Percentiles rank a stretch among this genome's conserved stretches.
phyloP scores from a whole-genome alignment of 106 monocot species.

The Allium sativum region DNA sequence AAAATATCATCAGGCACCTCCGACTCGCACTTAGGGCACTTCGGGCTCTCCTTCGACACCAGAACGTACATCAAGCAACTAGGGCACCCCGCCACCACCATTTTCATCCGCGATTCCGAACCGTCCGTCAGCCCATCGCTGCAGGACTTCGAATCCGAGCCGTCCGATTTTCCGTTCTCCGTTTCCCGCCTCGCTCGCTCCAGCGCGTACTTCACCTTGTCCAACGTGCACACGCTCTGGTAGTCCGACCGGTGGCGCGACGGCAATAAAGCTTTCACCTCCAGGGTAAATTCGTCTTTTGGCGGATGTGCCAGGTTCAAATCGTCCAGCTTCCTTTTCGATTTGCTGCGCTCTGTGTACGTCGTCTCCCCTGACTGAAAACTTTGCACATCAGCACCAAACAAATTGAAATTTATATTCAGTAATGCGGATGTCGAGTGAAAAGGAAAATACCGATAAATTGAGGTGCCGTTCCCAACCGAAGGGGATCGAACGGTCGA shows the following conservation, averaged over 20 bases:
- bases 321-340: constrained; percentile 20
- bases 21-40: constrained; percentile 52
- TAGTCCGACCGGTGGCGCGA: constrained; percentile 6
- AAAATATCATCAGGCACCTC: constrained; percentile 18
- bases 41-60: constrained; percentile 44
- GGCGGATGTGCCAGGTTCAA: constrained; percentile 40
- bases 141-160: background rate
- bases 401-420: background rate
- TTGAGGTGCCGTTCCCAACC: constrained; percentile 18
- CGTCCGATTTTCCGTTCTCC: constrained; percentile 2
- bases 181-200: constrained; percentile 44
- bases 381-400: background rate
- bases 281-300: constrained; percentile 13
- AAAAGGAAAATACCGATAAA: constrained; percentile 9
- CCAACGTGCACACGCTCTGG: constrained; percentile 75
- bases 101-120: constrained; percentile 7
- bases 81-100: constrained; percentile 78
- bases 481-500: constrained; percentile 15
- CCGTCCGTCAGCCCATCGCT: constrained; percentile 17
- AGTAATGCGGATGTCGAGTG: background rate
- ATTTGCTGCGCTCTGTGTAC: constrained; percentile 13
- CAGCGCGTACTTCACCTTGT: constrained; percentile 48
- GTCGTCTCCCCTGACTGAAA: constrained; percentile 25
- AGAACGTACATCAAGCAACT: constrained; percentile 74
- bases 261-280: constrained; percentile 13